Percentiles rank a stretch among this genome's conserved stretches.
These are phyloP conservation scores for Neonectria sp. DNA, from an alignment of 2,329 filamentous ascomycete genomes.

Conservation along the genomic window DNA sequence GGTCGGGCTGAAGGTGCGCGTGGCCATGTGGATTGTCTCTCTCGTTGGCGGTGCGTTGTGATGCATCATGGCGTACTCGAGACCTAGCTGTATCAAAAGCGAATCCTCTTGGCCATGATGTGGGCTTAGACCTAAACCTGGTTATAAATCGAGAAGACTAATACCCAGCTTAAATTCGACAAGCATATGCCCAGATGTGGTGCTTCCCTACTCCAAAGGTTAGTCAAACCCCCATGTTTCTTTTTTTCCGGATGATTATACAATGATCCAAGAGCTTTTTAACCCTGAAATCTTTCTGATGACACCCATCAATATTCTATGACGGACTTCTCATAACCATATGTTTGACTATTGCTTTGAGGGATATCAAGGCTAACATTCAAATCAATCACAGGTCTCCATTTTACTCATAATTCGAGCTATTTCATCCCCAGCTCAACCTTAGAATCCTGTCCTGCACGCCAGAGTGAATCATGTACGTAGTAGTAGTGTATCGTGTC, in stretches of 20 bases:
- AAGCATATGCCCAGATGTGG: not conserved
- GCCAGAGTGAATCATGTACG: not conserved
- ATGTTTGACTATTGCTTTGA: conserved; percentile 42
- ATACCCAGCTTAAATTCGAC: conserved; percentile 30
- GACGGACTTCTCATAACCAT: conserved; percentile 58
- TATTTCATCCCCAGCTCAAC: not conserved
- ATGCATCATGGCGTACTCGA: conserved; percentile 29
- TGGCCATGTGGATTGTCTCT: conserved; percentile 95
- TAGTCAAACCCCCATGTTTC: conserved; percentile 52
- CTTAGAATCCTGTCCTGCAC: not conserved
- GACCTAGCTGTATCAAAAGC: conserved; percentile 28
- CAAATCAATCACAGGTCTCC: conserved; percentile 37
- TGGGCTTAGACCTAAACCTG: conserved; percentile 7
- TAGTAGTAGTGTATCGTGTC: conserved; percentile 16
- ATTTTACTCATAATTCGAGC: conserved; percentile 16
- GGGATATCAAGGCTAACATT: conserved; percentile 59
- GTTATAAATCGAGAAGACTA: conserved; percentile 13
- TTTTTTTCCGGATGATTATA: conserved; percentile 67
- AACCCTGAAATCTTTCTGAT: conserved; percentile 75
- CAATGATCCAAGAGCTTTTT: conserved; percentile 75
- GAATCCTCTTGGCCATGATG: not conserved
- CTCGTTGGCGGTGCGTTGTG: conserved; percentile 90
- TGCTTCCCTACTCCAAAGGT: conserved; percentile 56
- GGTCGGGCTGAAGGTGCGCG: conserved; percentile 85
- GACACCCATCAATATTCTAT: conserved; percentile 72